phyloP scores from a whole-genome alignment of 768 basidiomycete genomes.

The Gloeopeniophorella convolvens region DNA sequence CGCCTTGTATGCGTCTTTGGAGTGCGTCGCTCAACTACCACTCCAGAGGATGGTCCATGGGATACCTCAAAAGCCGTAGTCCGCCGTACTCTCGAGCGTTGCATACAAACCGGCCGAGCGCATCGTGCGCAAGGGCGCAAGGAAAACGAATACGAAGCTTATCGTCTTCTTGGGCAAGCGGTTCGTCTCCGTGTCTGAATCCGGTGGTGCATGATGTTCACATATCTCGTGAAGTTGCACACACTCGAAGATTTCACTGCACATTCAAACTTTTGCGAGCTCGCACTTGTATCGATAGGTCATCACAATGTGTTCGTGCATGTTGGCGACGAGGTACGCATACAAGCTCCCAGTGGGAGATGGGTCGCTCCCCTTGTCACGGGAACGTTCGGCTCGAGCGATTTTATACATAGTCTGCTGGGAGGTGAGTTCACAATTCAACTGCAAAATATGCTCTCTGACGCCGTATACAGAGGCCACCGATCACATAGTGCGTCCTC shows the following conservation, averaged over 20 bases:
- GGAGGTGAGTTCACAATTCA: conserved; percentile 44
- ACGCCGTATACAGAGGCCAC: conserved; percentile 41
- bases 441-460: neutral
- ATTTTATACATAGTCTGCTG: conserved; percentile 72
- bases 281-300: conserved; percentile 69
- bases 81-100: conserved; percentile 63
- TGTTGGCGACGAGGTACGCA: conserved; percentile 72
- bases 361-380: conserved; percentile 80
- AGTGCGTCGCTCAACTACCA: neutral
- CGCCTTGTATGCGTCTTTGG: neutral
- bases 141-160: conserved; percentile 71
- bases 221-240: conserved; percentile 45
- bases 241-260: conserved; percentile 85
- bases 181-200: conserved; percentile 27
- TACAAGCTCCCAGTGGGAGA: conserved; percentile 69
- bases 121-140: conserved; percentile 52
- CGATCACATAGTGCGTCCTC: conserved; percentile 48
- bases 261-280: conserved; percentile 87
- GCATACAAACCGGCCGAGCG: conserved; percentile 72
- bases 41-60: conserved; percentile 65
- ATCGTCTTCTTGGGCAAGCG: conserved; percentile 67
- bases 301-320: conserved; percentile 75
- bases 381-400: conserved; percentile 72
- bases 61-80: conserved; percentile 81
- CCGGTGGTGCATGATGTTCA: neutral